A percentile compares a stretch with the other conserved stretches of the same genome.
Conservation (phyloP, 306 rosid species). For the Casuarina cunninghamiana region DNA sequence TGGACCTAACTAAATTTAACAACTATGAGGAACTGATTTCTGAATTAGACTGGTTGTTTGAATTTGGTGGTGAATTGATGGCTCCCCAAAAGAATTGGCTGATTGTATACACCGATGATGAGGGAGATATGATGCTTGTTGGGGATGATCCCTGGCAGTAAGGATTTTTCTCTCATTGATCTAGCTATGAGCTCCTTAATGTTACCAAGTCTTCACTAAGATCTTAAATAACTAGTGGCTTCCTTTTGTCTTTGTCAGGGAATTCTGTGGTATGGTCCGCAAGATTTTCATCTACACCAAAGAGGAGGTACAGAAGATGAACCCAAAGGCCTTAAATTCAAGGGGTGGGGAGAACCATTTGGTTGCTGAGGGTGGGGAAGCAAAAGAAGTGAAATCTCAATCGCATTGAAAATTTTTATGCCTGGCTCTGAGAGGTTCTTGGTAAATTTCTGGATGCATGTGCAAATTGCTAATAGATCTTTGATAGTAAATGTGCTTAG, state of each 20-base stretch:
- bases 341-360: conserved; percentile 59
- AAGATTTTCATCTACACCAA: conserved; percentile 84
- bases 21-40: conserved; percentile 68
- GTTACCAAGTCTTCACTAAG: background rate
- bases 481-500: background rate
- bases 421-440: conserved; percentile 31
- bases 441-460: conserved; percentile 21
- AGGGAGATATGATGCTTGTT: conserved; percentile 98
- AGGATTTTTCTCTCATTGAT: conserved; percentile 35
- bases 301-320: conserved; percentile 96
- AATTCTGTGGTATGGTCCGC: conserved; percentile 88
- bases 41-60: conserved; percentile 80
- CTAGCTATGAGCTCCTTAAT: background rate
- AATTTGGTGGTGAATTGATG: conserved; percentile 76
- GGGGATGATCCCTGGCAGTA: conserved; percentile 99
- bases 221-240: conserved; percentile 5
- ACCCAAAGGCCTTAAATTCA: conserved; percentile 60
- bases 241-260: conserved; percentile 47
- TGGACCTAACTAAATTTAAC: conserved; percentile 84
- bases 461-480: background rate
- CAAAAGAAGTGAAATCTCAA: conserved; percentile 49
- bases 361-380: conserved; percentile 48
- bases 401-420: conserved; percentile 38
- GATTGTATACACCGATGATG: conserved; percentile 83
- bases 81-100: conserved; percentile 77